Conservation (phyloP, 176 grass and related monocot genomes). For the Poa annua region DNA sequence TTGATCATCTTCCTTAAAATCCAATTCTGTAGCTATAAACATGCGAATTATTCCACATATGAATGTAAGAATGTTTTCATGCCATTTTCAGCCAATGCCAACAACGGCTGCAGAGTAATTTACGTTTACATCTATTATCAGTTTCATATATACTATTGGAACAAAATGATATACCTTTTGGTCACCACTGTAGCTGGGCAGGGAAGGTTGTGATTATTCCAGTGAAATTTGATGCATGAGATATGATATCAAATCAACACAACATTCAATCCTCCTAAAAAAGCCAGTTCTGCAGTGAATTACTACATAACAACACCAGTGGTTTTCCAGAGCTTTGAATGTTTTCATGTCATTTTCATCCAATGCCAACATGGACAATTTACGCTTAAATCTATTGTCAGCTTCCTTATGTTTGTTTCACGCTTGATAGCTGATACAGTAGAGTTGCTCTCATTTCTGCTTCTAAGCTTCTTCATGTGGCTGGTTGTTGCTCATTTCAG, state of each 20-base stretch:
- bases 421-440: not conserved
- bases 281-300: not conserved
- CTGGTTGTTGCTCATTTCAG: conserved; percentile 45
- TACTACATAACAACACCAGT: not conserved
- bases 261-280: not conserved
- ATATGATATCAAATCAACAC: not conserved
- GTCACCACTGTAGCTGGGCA: not conserved
- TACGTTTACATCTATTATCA: too few species aligned
- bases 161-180: not conserved
- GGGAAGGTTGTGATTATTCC: not conserved
- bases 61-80: conserved; percentile 5
- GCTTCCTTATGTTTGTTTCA: not conserved
- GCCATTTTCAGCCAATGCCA: conserved; percentile 13
- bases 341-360: not conserved
- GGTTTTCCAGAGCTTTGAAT: not conserved
- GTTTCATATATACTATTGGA: conserved; percentile 1
- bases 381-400: not conserved
- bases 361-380: conserved; percentile 29
- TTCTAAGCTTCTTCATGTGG: conserved; percentile 32
- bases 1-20: not conserved
- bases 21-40: not conserved
- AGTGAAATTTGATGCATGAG: not conserved
- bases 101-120: not conserved
- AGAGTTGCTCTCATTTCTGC: not conserved
- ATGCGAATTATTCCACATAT: not conserved